These are phyloP conservation scores for Ceratobasidium sp. DNA, from an alignment of 1,284 basidiomycete species.

Conservation along the genomic window DNA sequence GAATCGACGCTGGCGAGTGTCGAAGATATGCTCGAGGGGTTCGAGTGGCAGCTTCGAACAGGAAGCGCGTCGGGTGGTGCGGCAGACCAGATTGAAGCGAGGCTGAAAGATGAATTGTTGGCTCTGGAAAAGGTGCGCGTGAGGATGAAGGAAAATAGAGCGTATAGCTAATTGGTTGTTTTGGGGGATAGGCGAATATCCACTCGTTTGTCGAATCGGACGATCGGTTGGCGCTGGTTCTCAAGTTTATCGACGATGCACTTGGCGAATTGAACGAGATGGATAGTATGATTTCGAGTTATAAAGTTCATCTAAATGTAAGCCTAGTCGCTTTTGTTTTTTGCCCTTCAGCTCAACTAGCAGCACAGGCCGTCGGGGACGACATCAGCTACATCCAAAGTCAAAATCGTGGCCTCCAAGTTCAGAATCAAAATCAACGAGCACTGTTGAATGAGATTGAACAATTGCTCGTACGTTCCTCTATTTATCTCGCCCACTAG, in stretches of 20 bases:
- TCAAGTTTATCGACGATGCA: constrained; percentile 90
- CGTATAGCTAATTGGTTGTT: background rate
- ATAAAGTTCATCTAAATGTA: constrained; percentile 95
- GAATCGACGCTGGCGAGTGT: constrained; percentile 80
- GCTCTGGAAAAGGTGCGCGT: constrained; percentile 85
- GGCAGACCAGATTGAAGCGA: constrained; percentile 88
- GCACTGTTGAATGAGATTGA: constrained; percentile 84
- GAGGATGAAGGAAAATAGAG: constrained; percentile 44
- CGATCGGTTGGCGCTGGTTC: constrained; percentile 83
- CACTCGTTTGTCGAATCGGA: constrained; percentile 97
- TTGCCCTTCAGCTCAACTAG: constrained; percentile 25
- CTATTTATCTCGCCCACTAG: constrained; percentile 13
- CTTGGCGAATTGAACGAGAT: constrained; percentile 87
- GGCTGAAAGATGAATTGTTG: constrained; percentile 86
- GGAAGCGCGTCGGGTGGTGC: constrained; percentile 69
- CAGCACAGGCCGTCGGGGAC: constrained; percentile 83
- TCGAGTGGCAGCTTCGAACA: constrained; percentile 84
- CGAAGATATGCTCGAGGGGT: constrained; percentile 98
- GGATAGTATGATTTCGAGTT: constrained; percentile 86
- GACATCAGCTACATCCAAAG: constrained; percentile 97
- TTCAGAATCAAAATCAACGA: constrained; percentile 96
- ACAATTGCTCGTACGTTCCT: constrained; percentile 76
- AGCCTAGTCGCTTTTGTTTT: background rate
- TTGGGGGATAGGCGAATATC: constrained; percentile 81
- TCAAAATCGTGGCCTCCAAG: constrained; percentile 96